phyloP scores from a whole-genome alignment of 768 basidiomycete species.

The Hygrocybe coccinea region DNA sequence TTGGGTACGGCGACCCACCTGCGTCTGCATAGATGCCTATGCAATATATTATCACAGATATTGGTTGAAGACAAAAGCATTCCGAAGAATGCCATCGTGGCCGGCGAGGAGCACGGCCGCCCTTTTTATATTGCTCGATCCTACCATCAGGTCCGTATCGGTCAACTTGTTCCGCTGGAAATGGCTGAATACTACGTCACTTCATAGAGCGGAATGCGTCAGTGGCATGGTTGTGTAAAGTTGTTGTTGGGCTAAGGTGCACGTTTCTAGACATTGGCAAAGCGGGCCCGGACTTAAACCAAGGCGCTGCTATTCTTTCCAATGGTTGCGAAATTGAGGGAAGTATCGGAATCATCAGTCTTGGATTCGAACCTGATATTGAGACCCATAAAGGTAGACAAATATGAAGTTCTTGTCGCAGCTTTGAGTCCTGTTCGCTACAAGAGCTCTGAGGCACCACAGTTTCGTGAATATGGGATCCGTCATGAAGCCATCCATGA shows the following conservation, averaged over 20 bases:
- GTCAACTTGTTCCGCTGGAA: background rate
- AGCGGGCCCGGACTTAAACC: slow-evolving; percentile 17
- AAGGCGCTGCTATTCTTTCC: slow-evolving; percentile 21
- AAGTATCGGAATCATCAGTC: background rate
- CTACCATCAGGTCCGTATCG: slow-evolving; percentile 47
- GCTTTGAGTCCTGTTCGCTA: slow-evolving; percentile 18
- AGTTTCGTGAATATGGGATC: too few relatives aligned
- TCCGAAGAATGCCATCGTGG: slow-evolving; percentile 52
- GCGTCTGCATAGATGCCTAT: background rate
- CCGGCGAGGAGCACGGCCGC: slow-evolving; percentile 50
- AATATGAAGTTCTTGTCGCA: slow-evolving; percentile 21
- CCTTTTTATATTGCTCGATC: slow-evolving; percentile 56
- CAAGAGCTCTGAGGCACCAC: slow-evolving; percentile 9
- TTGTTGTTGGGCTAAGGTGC: background rate
- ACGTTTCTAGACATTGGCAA: slow-evolving; percentile 17
- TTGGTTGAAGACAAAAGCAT: slow-evolving; percentile 55
- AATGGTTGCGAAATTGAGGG: slow-evolving; percentile 21
- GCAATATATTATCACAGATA: slow-evolving; percentile 44
- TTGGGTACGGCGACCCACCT: slow-evolving; percentile 12
- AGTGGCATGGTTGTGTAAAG: background rate
- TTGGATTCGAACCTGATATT: background rate
- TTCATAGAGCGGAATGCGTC: slow-evolving; percentile 9
- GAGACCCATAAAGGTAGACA: slow-evolving; percentile 11
- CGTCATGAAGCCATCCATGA: slow-evolving; percentile 3
- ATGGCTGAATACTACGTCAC: background rate